Percentiles rank a stretch among this genome's conserved stretches.
Conservation (phyloP, 2,329 filamentous ascomycete species). For the Phaeosphaeria sp. region DNA sequence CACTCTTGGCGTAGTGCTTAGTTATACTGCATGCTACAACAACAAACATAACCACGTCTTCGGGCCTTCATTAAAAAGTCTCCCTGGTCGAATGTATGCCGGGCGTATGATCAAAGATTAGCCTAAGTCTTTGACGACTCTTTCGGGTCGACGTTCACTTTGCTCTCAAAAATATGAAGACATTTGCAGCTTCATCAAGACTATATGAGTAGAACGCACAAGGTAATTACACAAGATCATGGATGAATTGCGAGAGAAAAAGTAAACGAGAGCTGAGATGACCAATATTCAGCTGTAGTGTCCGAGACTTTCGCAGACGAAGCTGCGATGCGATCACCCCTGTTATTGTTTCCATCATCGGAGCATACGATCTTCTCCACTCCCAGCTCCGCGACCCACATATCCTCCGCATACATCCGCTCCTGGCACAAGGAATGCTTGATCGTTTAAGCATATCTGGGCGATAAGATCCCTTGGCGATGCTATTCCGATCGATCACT, state of each 20-base stretch:
- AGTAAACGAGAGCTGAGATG: too few species aligned
- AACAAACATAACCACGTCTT: not conserved
- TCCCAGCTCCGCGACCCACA: not conserved
- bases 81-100: not conserved
- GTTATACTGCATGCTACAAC: not conserved
- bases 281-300: not conserved
- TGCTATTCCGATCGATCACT: not conserved
- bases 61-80: not conserved
- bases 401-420: not conserved
- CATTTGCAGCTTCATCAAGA: too few species aligned
- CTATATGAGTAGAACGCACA: too few species aligned
- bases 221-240: too few species aligned
- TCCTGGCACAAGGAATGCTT: not conserved
- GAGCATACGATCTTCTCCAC: not conserved
- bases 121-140: not conserved
- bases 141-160: not conserved
- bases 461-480: not conserved
- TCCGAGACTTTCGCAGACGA: not conserved
- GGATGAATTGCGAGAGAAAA: too few species aligned
- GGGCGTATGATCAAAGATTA: not conserved
- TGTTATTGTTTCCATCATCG: not conserved
- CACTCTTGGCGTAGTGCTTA: not conserved
- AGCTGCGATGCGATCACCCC: not conserved
- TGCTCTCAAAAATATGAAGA: not conserved
- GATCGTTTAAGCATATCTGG: not conserved